These are phyloP conservation scores for Saccharum hybrid DNA, from an alignment of 202 grass and related monocot genomes.

Conservation along the genomic window DNA sequence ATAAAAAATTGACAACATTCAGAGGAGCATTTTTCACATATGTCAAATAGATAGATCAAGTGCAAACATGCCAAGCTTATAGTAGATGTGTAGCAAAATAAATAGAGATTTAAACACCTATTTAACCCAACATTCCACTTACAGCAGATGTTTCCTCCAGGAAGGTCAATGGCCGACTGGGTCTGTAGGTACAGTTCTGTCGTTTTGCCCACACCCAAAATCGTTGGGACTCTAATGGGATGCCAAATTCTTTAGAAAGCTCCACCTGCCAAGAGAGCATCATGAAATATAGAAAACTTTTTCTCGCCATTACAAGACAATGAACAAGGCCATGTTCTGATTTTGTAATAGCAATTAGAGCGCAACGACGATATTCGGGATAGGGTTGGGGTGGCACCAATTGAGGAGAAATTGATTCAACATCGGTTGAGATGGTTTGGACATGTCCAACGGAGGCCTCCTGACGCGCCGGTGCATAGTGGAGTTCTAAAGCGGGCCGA, in stretches of 20 bases:
- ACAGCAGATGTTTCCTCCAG: conserved; percentile 63
- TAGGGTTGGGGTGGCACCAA: too few relatives aligned
- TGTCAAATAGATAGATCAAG: not conserved
- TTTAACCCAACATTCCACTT: conserved; percentile 41
- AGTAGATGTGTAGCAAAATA: not conserved
- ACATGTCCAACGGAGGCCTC: too few relatives aligned
- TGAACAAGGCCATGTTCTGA: conserved; percentile 1
- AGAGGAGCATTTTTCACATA: not conserved
- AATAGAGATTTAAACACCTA: not conserved
- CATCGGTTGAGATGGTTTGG: too few relatives aligned
- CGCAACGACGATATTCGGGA: not conserved
- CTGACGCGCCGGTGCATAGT: too few relatives aligned
- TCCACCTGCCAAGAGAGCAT: conserved; percentile 58
- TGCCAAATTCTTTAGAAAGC: conserved; percentile 64
- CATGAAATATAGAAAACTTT: conserved; percentile 3
- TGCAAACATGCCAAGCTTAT: not conserved
- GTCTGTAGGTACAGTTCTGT: conserved; percentile 63
- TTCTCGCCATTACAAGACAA: not conserved
- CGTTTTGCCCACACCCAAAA: conserved; percentile 85
- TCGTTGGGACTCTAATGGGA: conserved; percentile 64
- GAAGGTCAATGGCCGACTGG: conserved; percentile 51
- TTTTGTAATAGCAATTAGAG: not conserved
- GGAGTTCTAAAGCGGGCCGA: too few relatives aligned
- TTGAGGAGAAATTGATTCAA: too few relatives aligned
- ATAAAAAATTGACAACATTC: not conserved